Conservation (phyloP, 2,329 filamentous ascomycete genomes). For the Aspergillus candidus region DNA sequence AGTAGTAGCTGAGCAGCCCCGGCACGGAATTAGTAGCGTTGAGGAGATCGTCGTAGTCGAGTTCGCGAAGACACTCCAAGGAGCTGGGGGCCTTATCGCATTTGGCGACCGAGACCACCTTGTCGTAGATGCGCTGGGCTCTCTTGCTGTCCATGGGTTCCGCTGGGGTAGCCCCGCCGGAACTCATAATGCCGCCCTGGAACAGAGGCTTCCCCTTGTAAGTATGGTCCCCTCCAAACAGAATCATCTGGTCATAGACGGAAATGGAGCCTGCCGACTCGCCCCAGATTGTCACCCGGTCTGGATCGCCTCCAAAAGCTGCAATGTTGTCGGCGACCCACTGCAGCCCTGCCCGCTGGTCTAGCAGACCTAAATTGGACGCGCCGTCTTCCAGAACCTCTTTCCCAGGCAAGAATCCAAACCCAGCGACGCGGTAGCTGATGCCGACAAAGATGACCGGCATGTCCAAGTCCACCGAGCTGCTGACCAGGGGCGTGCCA, state of each 20-base stretch:
- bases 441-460: constrained; percentile 69
- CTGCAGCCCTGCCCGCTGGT: constrained; percentile 65
- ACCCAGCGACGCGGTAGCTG: constrained; percentile 70
- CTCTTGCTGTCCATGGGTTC: constrained; percentile 60
- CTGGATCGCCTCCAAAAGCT: constrained; percentile 70
- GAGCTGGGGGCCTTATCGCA: constrained; percentile 40
- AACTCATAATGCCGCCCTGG: constrained; percentile 72
- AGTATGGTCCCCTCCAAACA: constrained; percentile 65
- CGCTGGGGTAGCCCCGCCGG: constrained; percentile 57
- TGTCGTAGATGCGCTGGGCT: constrained; percentile 52
- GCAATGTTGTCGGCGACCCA: constrained; percentile 75
- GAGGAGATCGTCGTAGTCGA: constrained; percentile 47
- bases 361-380: constrained; percentile 64
- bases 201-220: constrained; percentile 73
- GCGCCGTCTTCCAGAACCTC: constrained; percentile 63
- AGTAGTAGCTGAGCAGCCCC: constrained; percentile 59
- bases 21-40: constrained; percentile 65
- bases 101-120: constrained; percentile 43
- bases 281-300: constrained; percentile 75
- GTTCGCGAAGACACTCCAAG: constrained; percentile 43
- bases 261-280: constrained; percentile 67
- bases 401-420: constrained; percentile 65
- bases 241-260: constrained; percentile 67
- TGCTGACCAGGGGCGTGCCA: constrained; percentile 26
- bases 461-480: constrained; percentile 47